These are phyloP conservation scores for Colletotrichum zoysiae DNA, from an alignment of 2,329 filamentous ascomycete genomes.

Conservation along the genomic window DNA sequence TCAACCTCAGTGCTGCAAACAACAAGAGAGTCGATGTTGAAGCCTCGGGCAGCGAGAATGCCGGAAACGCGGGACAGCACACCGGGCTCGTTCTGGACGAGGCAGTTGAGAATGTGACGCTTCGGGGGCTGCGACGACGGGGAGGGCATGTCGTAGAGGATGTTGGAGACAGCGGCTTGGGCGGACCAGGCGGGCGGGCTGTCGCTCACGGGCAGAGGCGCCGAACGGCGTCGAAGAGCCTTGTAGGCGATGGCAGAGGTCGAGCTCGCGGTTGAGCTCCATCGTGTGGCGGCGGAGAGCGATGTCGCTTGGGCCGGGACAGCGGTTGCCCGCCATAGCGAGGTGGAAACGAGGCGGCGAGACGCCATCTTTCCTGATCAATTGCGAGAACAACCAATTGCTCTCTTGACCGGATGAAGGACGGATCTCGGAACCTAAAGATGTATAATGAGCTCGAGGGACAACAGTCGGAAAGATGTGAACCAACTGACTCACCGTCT, in stretches of 20 bases:
- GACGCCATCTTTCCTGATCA: conserved; percentile 56
- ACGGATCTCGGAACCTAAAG: conserved; percentile 31
- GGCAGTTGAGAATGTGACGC: conserved; percentile 96
- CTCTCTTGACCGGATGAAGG: conserved; percentile 40
- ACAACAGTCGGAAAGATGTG: conserved; percentile 29
- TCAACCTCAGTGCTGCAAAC: conserved; percentile 98
- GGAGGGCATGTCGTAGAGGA: conserved; percentile 96
- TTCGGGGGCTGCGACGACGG: conserved; percentile 88
- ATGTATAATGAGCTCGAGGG: conserved; percentile 26
- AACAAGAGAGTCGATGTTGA: conserved; percentile 99
- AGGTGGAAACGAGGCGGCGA: conserved; percentile 57
- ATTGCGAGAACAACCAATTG: conserved; percentile 40
- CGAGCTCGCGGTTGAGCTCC: conserved; percentile 71
- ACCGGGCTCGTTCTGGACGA: conserved; percentile 98
- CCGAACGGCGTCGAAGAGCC: conserved; percentile 90
- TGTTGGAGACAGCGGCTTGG: conserved; percentile 95
- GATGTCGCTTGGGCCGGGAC: conserved; percentile 44
- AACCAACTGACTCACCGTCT: conserved; percentile 37
- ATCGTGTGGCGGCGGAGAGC: conserved; percentile 42
- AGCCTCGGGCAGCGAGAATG: conserved; percentile 93
- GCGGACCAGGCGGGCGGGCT: conserved; percentile 86
- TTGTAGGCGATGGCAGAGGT: conserved; percentile 98
- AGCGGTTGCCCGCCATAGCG: conserved; percentile 53
- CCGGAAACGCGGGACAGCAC: conserved; percentile 96
- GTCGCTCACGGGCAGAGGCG: conserved; percentile 83